phyloP scores from a whole-genome alignment of 129 eudicot species.

The Saposhnikovia divaricata region DNA sequence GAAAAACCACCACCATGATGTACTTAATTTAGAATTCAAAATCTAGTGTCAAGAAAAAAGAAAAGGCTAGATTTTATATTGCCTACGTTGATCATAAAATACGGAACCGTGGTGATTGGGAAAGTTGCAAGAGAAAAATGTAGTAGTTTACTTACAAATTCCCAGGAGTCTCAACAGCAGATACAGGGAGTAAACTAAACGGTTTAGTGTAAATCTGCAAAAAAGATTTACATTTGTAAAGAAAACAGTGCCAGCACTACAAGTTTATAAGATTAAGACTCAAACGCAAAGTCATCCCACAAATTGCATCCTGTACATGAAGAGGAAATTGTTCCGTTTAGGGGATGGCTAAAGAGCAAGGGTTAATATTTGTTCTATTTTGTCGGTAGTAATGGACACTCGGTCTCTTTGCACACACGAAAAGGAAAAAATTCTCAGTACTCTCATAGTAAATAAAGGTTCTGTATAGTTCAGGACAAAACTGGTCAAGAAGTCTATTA shows the following conservation, averaged over 20 bases:
- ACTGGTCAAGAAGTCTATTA: not conserved
- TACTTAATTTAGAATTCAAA: not conserved
- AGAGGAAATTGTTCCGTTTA: too few species aligned
- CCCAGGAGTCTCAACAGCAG: slow-evolving; percentile 55
- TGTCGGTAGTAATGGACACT: too few species aligned
- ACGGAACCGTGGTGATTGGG: not conserved
- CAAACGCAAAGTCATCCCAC: not conserved
- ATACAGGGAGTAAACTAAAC: slow-evolving; percentile 33
- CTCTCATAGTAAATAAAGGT: not conserved
- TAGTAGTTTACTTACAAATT: slow-evolving; percentile 28
- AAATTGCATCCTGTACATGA: too few species aligned
- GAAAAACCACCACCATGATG: not conserved
- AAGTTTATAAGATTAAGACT: not conserved
- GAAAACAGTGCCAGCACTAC: not conserved
- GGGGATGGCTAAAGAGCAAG: too few species aligned
- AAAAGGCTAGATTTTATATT: not conserved
- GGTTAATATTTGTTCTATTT: too few species aligned
- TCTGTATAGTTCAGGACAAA: not conserved
- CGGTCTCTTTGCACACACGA: too few species aligned
- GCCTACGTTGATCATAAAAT: not conserved
- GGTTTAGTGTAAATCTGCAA: slow-evolving; percentile 47
- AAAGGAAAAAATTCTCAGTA: too few species aligned
- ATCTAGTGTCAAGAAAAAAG: not conserved
- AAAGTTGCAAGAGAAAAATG: not conserved
- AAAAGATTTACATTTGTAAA: not conserved